phyloP scores from a whole-genome alignment of 805 yeast genomes.

The Candida ascalaphidarum region DNA sequence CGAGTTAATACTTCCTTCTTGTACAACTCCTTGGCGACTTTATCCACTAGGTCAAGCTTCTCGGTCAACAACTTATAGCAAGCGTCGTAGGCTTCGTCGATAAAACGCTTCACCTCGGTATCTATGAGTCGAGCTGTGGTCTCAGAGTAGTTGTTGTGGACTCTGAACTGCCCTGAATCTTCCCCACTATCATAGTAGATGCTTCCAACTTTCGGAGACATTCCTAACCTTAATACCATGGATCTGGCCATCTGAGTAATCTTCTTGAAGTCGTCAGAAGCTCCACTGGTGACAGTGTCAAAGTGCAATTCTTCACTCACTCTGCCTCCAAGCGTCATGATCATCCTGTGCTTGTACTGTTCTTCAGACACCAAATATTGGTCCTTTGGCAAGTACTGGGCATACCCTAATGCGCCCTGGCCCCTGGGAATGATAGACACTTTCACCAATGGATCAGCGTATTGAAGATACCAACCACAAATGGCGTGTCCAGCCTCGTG shows the following conservation, averaged over 20 bases:
- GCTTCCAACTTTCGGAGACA: conserved; percentile 76
- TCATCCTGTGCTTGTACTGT: conserved; percentile 76
- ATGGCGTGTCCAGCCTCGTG: conserved; percentile 98
- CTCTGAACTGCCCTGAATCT: conserved; percentile 41
- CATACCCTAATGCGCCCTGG: conserved; percentile 92
- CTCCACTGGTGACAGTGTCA: conserved; percentile 83
- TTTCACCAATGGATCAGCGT: conserved; percentile 85
- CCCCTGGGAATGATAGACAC: conserved; percentile 95
- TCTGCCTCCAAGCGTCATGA: conserved; percentile 92
- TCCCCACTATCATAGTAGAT: conserved; percentile 45
- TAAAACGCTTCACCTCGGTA: conserved; percentile 57
- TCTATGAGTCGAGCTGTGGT: conserved; percentile 63
- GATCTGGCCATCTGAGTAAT: conserved; percentile 82
- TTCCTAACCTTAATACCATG: conserved; percentile 84
- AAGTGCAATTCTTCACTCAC: conserved; percentile 88
- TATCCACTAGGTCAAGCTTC: conserved; percentile 51
- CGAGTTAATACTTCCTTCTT: conserved; percentile 73
- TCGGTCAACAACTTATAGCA: conserved; percentile 52
- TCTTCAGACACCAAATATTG: conserved; percentile 68
- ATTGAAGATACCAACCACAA: conserved; percentile 85
- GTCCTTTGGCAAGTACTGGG: conserved; percentile 89
- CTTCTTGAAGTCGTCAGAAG: conserved; percentile 86
- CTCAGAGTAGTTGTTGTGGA: conserved; percentile 61
- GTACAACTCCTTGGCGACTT: conserved; percentile 67
- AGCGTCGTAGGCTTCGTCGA: conserved; percentile 53